Conservation (phyloP, 108 stramenopile genomes). For the Skeletonema costatum region DNA sequence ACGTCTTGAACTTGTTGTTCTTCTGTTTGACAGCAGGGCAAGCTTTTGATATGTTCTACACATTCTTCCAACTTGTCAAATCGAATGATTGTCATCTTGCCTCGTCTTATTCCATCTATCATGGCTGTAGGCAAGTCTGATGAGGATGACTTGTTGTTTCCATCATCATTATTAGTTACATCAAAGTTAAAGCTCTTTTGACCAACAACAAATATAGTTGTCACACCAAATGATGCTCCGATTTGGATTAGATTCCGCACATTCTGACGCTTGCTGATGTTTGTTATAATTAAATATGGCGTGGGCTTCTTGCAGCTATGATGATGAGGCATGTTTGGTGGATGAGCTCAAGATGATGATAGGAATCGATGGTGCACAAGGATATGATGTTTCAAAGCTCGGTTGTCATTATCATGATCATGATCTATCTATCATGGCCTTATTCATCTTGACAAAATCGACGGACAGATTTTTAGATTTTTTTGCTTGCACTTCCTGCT, state of each 20-base stretch:
- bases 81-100: slow-evolving; percentile 41
- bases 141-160: not conserved
- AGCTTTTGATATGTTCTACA: slow-evolving; percentile 50
- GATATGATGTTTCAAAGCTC: no score
- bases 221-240: slow-evolving; percentile 72
- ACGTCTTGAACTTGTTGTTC: not conserved
- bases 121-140: slow-evolving; percentile 23
- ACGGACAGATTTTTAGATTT: not conserved
- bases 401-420: no score
- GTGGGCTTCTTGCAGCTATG: slow-evolving; percentile 17
- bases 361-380: no score
- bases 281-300: slow-evolving; percentile 75
- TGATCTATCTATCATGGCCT: no score
- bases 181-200: slow-evolving; percentile 62
- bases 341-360: no score
- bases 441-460: not conserved
- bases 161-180: slow-evolving; percentile 1
- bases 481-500: not conserved
- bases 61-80: slow-evolving; percentile 77
- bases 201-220: slow-evolving; percentile 69
- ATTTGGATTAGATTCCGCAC: slow-evolving; percentile 60
- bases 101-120: slow-evolving; percentile 11
- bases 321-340: not conserved
- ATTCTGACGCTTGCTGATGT: slow-evolving; percentile 76
- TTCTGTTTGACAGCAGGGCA: slow-evolving; percentile 17